Base-by-base conservation (phyloP, 2,329 filamentous ascomycete genomes). In the Cladosporium sphaerospermum region DNA sequence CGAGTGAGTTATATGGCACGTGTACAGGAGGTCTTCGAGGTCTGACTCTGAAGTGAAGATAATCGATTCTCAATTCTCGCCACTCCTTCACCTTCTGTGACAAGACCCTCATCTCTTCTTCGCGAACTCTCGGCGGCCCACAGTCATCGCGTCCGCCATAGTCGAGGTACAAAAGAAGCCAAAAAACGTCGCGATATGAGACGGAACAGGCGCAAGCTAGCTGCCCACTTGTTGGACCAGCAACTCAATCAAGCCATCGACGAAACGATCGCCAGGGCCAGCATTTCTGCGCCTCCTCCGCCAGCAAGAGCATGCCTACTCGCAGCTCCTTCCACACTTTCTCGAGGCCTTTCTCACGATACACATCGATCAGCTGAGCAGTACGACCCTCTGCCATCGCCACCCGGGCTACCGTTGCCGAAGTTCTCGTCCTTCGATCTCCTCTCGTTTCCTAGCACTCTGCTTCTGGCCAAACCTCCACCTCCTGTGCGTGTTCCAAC, bases 141-240 rank as follows among this genome's bases (percentile, higher is more conserved):
- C 14, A 54, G 54, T 33, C 62, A 60, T 32, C 61, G 64, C 10
- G 53, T 54, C 14, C 62, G 64, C 14, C 58, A 65, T 50, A 62
- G 59, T 37, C 56, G 64, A 16, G 61, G 59, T 16, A 64, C 63
- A 9, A 64, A 62, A 49, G 64, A 64, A 39, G 63, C 60, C 28
- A 66, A 64, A 47, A 60, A 58, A 48, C 62, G 64, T n/a, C 63
- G 64, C 43, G 63, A 64, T 47, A 57, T 63, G 52, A 59, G 62
- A 3, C 60, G 51, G 10, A 55, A 61, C 49, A 56, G 53, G 39
- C 59, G 59, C 45, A 64, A 62, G 55, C 54, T 61, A 28, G 58
- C 59, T 23, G 63, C 59, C 31, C 64, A 65, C 42, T 50, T 61
- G 45, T 57, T 67, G 33, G 62, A 67, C 42, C 58, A 64, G 48